phyloP scores from a whole-genome alignment of 352 stramenopile genomes.

The Thraustochytrium sp. region DNA sequence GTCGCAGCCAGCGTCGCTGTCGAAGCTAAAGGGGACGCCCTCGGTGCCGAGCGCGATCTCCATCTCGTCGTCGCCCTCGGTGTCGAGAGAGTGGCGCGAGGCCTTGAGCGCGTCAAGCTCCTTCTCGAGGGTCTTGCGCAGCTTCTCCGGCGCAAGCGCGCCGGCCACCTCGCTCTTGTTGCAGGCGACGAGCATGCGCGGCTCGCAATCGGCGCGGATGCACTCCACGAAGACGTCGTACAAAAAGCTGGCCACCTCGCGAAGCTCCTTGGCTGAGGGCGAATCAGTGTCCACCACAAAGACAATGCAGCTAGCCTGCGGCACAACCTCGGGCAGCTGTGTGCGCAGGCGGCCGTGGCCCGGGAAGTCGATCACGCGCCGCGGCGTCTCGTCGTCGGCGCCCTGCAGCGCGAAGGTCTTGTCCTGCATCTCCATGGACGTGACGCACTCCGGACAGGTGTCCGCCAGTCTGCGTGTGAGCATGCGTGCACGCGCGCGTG shows the following conservation, averaged over 20 bases:
- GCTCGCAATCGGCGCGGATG: constrained; percentile 5
- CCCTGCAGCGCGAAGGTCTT: not conserved
- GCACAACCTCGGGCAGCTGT: not conserved
- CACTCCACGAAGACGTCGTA: constrained; percentile 30
- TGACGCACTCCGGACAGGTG: not conserved
- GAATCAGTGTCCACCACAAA: not conserved
- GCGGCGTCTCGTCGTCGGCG: not conserved
- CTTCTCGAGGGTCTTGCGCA: constrained; percentile 7
- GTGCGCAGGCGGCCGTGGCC: constrained; percentile 9
- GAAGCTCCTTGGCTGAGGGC: not conserved
- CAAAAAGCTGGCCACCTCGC: not conserved
- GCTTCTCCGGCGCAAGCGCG: not conserved
- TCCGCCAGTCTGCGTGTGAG: not conserved
- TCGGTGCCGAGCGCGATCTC: constrained; percentile 30
- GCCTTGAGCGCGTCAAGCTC: constrained; percentile 27
- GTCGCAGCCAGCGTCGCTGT: constrained; percentile 32
- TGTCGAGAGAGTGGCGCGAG: constrained; percentile 35
- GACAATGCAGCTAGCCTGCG: not conserved
- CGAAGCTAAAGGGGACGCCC: constrained; percentile 4
- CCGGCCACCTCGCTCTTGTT: constrained; percentile 21
- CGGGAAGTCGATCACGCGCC: constrained; percentile 15
- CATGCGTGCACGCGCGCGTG: not conserved
- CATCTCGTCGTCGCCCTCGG: constrained; percentile 22
- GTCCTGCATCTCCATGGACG: constrained; percentile 9
- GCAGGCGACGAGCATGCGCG: constrained; percentile 4